phyloP scores from a whole-genome alignment of 306 rosid species.

The Corylus avellana region DNA sequence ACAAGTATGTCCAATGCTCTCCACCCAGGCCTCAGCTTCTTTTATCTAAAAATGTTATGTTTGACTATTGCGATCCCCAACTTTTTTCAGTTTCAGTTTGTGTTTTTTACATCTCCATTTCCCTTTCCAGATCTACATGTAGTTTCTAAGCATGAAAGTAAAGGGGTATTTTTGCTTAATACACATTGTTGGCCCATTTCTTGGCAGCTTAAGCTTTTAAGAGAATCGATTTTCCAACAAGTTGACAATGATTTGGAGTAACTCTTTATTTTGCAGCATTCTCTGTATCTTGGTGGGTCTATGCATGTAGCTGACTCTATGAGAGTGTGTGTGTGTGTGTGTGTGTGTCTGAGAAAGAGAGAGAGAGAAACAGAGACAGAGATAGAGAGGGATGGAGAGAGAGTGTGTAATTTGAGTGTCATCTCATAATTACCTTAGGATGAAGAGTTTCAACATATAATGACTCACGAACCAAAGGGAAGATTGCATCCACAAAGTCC shows the following conservation, averaged over 20 bases:
- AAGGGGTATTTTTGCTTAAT: neutral
- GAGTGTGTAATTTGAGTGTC: neutral
- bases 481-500: conserved; percentile 46
- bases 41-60: neutral
- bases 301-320: too few species aligned
- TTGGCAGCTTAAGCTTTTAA: neutral
- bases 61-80: neutral
- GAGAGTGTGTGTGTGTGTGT: neutral
- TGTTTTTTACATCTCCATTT: neutral
- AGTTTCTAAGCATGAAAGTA: neutral
- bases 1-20: neutral
- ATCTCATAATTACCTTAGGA: conserved; percentile 36
- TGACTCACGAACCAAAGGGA: conserved; percentile 45
- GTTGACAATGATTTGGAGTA: neutral
- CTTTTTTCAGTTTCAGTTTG: neutral
- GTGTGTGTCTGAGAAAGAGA: neutral
- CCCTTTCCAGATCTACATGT: neutral
- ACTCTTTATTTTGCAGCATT: neutral
- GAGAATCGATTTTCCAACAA: neutral
- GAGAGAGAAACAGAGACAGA: neutral
- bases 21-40: neutral
- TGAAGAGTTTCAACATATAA: conserved; percentile 39
- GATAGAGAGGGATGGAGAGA: neutral
- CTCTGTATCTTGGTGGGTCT: neutral
- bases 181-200: neutral